These are phyloP conservation scores for Termitomyces sp. DNA, from an alignment of 768 basidiomycete species.

Conservation along the genomic window DNA sequence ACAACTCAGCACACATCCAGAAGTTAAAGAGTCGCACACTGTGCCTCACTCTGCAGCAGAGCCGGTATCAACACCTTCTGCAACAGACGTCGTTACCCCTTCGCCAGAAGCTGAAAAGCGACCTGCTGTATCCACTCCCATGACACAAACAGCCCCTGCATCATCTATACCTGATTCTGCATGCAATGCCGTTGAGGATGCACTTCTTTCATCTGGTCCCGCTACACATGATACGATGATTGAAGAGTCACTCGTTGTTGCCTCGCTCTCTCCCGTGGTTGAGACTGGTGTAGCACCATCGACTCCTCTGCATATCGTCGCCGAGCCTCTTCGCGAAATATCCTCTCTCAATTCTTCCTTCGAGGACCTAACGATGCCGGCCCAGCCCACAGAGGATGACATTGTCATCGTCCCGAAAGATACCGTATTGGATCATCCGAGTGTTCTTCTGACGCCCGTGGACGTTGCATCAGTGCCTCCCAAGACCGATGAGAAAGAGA, in stretches of 20 bases:
- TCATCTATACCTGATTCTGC: neutral
- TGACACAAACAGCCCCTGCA: neutral
- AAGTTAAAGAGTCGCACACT: neutral
- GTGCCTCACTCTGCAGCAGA: neutral
- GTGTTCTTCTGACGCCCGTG: neutral
- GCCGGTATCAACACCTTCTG: neutral
- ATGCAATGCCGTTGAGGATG: neutral
- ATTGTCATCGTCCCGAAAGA: neutral
- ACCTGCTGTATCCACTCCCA: neutral
- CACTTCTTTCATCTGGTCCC: neutral
- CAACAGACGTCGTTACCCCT: neutral
- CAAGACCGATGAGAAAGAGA: neutral
- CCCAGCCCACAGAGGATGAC: neutral
- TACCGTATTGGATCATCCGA: neutral
- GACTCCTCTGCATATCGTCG: neutral
- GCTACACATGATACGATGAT: neutral
- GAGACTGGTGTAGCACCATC: neutral
- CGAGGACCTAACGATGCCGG: conserved; percentile 1
- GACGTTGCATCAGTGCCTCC: neutral
- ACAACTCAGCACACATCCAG: neutral
- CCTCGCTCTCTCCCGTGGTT: neutral
- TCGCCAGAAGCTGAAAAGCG: neutral
- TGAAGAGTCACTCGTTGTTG: neutral
- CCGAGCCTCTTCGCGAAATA: neutral
- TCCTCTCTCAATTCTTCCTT: conserved; percentile 10